phyloP scores from a whole-genome alignment of 345 rosid genomes.

The Melaleuca alternifolia region DNA sequence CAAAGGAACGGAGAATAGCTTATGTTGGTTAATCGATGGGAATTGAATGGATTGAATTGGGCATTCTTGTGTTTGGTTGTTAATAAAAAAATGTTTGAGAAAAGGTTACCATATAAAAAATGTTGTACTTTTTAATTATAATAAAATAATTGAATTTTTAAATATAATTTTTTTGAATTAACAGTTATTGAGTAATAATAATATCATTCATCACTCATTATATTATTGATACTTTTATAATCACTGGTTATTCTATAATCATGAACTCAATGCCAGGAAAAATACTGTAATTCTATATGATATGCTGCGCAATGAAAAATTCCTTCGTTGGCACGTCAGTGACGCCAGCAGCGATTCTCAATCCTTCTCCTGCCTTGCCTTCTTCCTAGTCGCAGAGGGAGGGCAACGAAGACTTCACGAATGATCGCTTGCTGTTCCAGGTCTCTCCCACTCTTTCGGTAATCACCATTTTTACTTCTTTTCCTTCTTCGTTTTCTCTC shows the following conservation, averaged over 20 bases:
- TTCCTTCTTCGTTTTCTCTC: background rate
- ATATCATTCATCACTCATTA: fast-evolving
- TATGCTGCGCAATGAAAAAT: background rate
- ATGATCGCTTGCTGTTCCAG: constrained; percentile 9
- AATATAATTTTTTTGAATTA: fast-evolving
- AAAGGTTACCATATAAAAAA: too few relatives aligned
- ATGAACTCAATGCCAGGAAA: too few relatives aligned
- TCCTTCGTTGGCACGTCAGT: background rate
- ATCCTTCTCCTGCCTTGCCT: background rate
- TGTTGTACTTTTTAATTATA: too few relatives aligned
- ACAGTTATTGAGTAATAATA: background rate
- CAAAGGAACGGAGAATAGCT: too few relatives aligned
- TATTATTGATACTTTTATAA: background rate
- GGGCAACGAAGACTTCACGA: background rate
- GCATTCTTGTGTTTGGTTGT: background rate
- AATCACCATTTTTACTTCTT: background rate
- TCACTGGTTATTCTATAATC: background rate
- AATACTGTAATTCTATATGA: too few relatives aligned
- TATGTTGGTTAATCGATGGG: too few relatives aligned
- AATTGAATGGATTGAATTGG: background rate
- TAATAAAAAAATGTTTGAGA: fast-evolving
- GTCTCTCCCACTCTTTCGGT: background rate
- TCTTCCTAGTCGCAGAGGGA: background rate
- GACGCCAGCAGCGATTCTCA: background rate
- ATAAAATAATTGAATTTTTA: background rate